phyloP scores from a whole-genome alignment of 768 basidiomycete genomes.

The Lactifluus piperatus region DNA sequence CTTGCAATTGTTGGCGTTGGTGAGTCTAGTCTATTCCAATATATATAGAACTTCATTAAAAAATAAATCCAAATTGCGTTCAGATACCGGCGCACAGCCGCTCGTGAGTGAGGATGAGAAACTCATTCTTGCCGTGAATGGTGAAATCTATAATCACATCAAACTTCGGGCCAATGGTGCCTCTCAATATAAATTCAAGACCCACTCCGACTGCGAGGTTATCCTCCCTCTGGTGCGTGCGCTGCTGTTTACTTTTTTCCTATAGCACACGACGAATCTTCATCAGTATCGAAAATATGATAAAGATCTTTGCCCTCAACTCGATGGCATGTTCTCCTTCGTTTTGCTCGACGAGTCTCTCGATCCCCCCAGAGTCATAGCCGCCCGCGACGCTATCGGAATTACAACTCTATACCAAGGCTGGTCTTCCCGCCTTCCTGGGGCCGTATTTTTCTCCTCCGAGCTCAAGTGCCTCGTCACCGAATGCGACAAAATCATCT shows the following conservation, averaged over 20 bases:
- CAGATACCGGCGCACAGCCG: constrained; percentile 96
- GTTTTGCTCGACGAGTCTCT: constrained; percentile 91
- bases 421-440: constrained; percentile 76
- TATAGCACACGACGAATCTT: constrained; percentile 6
- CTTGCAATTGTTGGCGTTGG: constrained; percentile 98
- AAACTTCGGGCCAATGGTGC: constrained; percentile 63
- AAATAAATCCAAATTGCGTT: neutral
- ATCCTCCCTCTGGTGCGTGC: constrained; percentile 76
- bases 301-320: constrained; percentile 62
- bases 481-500: constrained; percentile 89
- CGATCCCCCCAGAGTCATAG: constrained; percentile 83
- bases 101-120: constrained; percentile 81
- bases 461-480: constrained; percentile 88
- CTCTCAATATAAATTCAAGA: constrained; percentile 75
- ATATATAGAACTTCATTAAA: neutral
- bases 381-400: constrained; percentile 94
- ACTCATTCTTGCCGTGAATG: constrained; percentile 85
- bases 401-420: constrained; percentile 99
- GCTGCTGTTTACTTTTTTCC: neutral
- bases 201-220: constrained; percentile 96
- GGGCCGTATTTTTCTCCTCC: constrained; percentile 84
- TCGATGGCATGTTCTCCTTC: constrained; percentile 99
- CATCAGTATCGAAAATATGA: constrained; percentile 75
- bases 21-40: constrained; percentile 36
- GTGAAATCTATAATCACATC: constrained; percentile 98